A percentile compares a stretch with the other conserved stretches of the same genome.
Conservation (phyloP, 2,329 filamentous ascomycete species). For the Verticillium albo-atrum region DNA sequence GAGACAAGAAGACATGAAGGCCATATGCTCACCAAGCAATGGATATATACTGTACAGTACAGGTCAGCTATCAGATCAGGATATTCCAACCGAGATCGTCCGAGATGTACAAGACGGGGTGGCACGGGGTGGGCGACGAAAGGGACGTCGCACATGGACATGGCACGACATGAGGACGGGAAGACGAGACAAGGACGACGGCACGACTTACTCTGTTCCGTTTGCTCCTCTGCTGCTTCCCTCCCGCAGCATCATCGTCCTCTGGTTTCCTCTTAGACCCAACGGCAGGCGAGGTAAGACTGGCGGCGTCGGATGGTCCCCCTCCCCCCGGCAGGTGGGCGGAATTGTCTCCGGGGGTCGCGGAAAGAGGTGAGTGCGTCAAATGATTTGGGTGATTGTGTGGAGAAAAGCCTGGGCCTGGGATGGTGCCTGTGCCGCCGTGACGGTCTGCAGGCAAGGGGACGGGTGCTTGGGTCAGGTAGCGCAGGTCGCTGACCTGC, state of each 20-base stretch:
- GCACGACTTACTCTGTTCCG: conserved; percentile 48
- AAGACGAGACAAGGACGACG: conserved; percentile 2
- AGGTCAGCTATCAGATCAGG: conserved; percentile 7
- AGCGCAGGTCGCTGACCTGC: conserved; percentile 50
- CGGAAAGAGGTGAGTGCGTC: conserved; percentile 22
- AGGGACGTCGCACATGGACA: background rate
- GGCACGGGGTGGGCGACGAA: background rate
- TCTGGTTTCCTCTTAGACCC: conserved; percentile 30
- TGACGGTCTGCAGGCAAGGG: conserved; percentile 16
- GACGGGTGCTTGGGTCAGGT: conserved; percentile 37
- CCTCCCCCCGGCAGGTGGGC: conserved; percentile 19
- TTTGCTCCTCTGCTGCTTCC: conserved; percentile 55
- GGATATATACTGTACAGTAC: conserved; percentile 47
- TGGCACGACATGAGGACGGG: conserved; percentile 1
- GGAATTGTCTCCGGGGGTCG: conserved; percentile 44
- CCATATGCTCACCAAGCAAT: conserved; percentile 51
- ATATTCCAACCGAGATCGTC: background rate
- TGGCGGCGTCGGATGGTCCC: background rate
- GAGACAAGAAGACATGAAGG: background rate
- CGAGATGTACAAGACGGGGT: background rate
- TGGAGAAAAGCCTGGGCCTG: conserved; percentile 12
- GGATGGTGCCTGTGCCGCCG: conserved; percentile 10
- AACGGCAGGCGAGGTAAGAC: background rate
- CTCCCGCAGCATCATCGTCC: conserved; percentile 35
- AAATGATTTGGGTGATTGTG: conserved; percentile 16